phyloP scores from a whole-genome alignment of 169 alveolate genomes.

The Plasmodium berghei region DNA sequence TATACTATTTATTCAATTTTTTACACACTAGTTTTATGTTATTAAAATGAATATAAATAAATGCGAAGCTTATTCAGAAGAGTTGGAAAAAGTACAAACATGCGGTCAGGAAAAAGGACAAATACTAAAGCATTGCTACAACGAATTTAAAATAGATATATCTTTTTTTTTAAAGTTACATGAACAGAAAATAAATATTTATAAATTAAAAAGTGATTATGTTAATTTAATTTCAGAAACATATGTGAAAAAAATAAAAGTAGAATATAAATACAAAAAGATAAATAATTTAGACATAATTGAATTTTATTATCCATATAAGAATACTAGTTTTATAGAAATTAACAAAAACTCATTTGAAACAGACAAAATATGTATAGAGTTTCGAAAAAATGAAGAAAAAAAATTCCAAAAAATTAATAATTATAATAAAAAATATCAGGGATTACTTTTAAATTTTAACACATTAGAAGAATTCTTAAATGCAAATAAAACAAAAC shows the following conservation, averaged over 20 bases:
- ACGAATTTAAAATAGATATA: conserved; percentile 65
- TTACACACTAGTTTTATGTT: too few relatives aligned
- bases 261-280: not conserved
- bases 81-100: not conserved
- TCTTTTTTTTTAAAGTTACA: conserved; percentile 52
- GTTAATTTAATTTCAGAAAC: conserved; percentile 27
- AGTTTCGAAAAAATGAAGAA: not conserved
- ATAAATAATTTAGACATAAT: not conserved
- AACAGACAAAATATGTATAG: not conserved
- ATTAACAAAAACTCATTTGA: conserved; percentile 28
- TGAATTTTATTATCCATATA: conserved; percentile 18
- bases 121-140: conserved; percentile 28
- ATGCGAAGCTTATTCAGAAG: not conserved
- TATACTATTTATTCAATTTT: too few relatives aligned
- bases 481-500: conserved; percentile 11
- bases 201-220: conserved; percentile 44
- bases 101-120: not conserved
- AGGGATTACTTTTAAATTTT: conserved; percentile 42
- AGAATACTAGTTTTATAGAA: conserved; percentile 21
- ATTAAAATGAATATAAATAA: too few relatives aligned
- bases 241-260: conserved; percentile 32
- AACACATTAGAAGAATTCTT: conserved; percentile 60
- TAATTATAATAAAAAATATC: conserved; percentile 19
- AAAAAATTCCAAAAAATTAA: not conserved
- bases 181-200: conserved; percentile 35